Percentiles rank a stretch among this genome's conserved stretches.
Conservation (phyloP, 345 rosid genomes). For the Carallia brachiata region DNA sequence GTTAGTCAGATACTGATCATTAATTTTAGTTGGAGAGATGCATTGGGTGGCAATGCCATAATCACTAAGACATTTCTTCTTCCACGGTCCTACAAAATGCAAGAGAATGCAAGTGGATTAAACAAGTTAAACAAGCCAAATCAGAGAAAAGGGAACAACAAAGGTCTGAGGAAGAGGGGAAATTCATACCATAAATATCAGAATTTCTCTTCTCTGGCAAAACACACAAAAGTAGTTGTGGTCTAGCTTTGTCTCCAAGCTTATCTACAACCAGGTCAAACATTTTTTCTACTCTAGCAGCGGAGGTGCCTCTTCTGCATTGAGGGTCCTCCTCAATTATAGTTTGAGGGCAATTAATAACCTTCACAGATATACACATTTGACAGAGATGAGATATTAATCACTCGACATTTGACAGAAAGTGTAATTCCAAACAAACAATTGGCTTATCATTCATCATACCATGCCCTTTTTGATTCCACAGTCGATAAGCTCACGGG, state of each 20-base stretch:
- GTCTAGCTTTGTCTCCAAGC: constrained; percentile 41
- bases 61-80: constrained; percentile 62
- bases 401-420: not conserved
- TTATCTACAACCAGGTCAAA: constrained; percentile 51
- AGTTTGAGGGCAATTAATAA: constrained; percentile 64
- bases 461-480: constrained; percentile 83
- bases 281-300: constrained; percentile 72
- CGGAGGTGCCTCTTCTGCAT: constrained; percentile 42
- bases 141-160: not conserved
- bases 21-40: constrained; percentile 64
- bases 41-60: constrained; percentile 81
- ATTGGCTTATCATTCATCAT: constrained; percentile 31
- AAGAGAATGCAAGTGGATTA: constrained; percentile 16
- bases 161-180: constrained; percentile 8
- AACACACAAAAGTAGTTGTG: constrained; percentile 66
- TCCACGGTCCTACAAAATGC: constrained; percentile 73
- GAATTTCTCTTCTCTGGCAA: constrained; percentile 77
- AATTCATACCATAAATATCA: constrained; percentile 65
- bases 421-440: constrained; percentile 14
- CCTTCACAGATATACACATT: constrained; percentile 29
- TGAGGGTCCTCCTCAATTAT: constrained; percentile 74
- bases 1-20: constrained; percentile 84
- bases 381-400: not conserved
- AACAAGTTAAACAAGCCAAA: not conserved
- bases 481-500: constrained; percentile 66